Evolutionary conservation across 495 filamentous ascomycete genomes (phyloP).

Genomic region (Penicillium herquei): DNA sequence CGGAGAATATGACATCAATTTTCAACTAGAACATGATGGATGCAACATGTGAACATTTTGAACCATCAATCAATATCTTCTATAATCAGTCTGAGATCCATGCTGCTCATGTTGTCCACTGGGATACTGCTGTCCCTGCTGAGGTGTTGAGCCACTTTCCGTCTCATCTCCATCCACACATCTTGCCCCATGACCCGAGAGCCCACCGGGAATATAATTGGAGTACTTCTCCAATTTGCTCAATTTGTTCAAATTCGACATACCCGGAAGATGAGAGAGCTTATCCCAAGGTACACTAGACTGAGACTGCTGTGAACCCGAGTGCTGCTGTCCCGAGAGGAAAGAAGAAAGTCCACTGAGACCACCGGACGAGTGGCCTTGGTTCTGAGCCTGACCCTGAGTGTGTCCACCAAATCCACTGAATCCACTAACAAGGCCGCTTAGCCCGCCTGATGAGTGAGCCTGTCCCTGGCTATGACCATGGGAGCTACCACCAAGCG

Average conservation of each 20-base stretch:
- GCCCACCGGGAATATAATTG: conserved; percentile 45
- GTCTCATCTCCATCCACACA: conserved; percentile 19
- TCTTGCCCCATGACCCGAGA: conserved; percentile 30
- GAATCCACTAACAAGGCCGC: conserved; percentile 18
- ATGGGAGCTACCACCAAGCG: conserved; percentile 22
- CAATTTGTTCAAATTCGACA: conserved; percentile 39
- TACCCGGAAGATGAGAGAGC: conserved; percentile 38
- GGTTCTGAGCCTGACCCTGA: conserved; percentile 11
- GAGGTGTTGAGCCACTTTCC: neutral
- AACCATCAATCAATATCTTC: neutral
- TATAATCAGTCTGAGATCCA: neutral
- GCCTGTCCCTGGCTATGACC: conserved; percentile 13
- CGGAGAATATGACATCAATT: too few species aligned
- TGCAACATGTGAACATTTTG: too few species aligned
- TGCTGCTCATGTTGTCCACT: conserved; percentile 1
- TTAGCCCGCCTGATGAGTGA: conserved; percentile 7
- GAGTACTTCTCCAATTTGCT: conserved; percentile 38
- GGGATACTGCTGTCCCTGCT: conserved; percentile 9
- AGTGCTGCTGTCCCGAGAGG: conserved; percentile 17
- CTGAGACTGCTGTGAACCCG: conserved; percentile 19
- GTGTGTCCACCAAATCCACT: conserved; percentile 23
- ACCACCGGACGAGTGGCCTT: conserved; percentile 13
- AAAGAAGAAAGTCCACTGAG: conserved; percentile 11
- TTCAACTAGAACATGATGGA: too few species aligned
- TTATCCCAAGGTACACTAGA: conserved; percentile 36